Evolutionary conservation across 192 early-diverging fungal genomes (phyloP), one percentile per base, ranked within the genome.

Genomic region (Dimargaris verticillata): DNA sequence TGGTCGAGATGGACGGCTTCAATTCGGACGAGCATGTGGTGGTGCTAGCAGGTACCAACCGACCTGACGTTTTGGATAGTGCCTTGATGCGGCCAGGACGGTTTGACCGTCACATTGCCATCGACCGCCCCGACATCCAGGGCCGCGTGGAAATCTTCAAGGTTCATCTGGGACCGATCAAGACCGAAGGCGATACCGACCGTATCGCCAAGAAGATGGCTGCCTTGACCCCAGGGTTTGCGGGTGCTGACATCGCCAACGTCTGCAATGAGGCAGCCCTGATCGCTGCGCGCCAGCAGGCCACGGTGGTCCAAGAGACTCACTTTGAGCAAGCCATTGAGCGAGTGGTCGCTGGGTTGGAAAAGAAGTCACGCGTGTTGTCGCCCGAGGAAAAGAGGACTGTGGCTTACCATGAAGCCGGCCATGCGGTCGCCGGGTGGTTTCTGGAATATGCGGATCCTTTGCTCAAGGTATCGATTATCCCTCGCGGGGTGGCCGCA

Each of bases 1-100:
- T 99, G 61, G 96, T 99, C 15, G 96, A 99, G 79, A 97, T 99
- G 94, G 96, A 99, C 68, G 96, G 96, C 20, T 99, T 99, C 69
- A 69, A 72, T 24, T 64, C 72, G 22, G 68, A 62, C 61, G 69
- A 77, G 63, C 69, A 77, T 41, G 87, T 99, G 17, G 93, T 99
- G 5, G 91, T 99, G 13, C 74, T 99, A 52, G 94, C 96, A 15
- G 96, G 96, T 65, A 99, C 96, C 53, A 99, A 99, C 74, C 75
- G 93, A 57, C 91, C 94, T 18, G 96, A 97, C 70, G 94, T 99
- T 28, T 72, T 99, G 52, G 96, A 99, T 68, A 78, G 91, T 26
- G 96, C 96, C 12, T 71, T 99, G 65, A 87, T 92, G 73, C 85
- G 96, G 48, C 96, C 96, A 43, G 96, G 96, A 13, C 88, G 96